Evolutionary conservation across 2,329 filamentous ascomycete species (phyloP).

Genomic region (Colletotrichum cuscutae): DNA sequence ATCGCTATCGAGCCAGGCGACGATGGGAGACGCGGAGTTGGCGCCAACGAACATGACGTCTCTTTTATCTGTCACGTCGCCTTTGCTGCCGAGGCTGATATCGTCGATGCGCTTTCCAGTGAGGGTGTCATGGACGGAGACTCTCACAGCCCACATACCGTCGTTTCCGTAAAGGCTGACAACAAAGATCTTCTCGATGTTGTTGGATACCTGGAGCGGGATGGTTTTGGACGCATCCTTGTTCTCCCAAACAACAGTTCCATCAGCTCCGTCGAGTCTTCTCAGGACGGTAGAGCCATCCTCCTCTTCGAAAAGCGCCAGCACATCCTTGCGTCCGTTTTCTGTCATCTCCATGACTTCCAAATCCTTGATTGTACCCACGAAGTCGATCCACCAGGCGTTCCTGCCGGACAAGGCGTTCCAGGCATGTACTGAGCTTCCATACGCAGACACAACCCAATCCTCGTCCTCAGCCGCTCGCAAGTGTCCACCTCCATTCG

Average conservation of each 20-base stretch:
- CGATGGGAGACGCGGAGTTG: slow-evolving; percentile 78
- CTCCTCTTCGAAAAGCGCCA: slow-evolving; percentile 74
- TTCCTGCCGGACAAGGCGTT: slow-evolving; percentile 83
- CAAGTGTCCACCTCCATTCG: slow-evolving; percentile 63
- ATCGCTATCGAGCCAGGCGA: slow-evolving; percentile 78
- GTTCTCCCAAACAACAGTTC: slow-evolving; percentile 82
- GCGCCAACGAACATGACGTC: slow-evolving; percentile 80
- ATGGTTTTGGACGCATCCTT: slow-evolving; percentile 74
- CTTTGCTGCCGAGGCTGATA: slow-evolving; percentile 77
- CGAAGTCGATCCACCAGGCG: slow-evolving; percentile 76
- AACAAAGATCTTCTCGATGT: slow-evolving; percentile 78
- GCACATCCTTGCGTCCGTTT: slow-evolving; percentile 72
- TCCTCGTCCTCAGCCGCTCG: slow-evolving; percentile 83
- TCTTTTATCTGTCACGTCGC: slow-evolving; percentile 72
- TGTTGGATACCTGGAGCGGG: slow-evolving; percentile 79
- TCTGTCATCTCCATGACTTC: slow-evolving; percentile 81
- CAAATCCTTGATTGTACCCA: slow-evolving; percentile 71
- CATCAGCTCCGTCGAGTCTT: slow-evolving; percentile 78
- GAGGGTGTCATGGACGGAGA: slow-evolving; percentile 77
- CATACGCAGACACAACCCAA: slow-evolving; percentile 79
- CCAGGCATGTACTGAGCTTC: slow-evolving; percentile 80
- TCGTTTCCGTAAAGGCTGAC: slow-evolving; percentile 78
- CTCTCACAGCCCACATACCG: slow-evolving; percentile 79
- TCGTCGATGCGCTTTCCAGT: slow-evolving; percentile 80
- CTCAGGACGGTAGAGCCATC: slow-evolving; percentile 69